Evolutionary conservation across 2,329 filamentous ascomycete genomes (phyloP).

Genomic region (Mycosphaerella sp.): DNA sequence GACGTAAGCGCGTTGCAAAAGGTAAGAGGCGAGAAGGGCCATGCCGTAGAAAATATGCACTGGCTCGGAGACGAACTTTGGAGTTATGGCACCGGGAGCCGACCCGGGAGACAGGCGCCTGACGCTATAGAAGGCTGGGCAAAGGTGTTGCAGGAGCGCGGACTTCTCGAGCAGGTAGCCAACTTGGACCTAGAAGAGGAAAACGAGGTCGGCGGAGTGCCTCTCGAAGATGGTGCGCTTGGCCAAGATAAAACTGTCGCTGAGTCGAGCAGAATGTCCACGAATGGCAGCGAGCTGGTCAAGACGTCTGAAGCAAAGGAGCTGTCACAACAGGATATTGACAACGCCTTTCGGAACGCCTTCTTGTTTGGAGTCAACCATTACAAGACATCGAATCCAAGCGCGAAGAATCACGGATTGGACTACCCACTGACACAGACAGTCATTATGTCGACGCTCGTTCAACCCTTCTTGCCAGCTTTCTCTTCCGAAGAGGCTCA

Average conservation of each 20-base stretch:
- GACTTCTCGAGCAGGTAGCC: constrained; percentile 37
- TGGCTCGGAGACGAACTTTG: constrained; percentile 66
- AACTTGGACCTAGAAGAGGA: constrained; percentile 41
- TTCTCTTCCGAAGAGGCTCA: constrained; percentile 50
- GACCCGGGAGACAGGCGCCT: constrained; percentile 48
- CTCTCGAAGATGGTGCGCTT: constrained; percentile 26
- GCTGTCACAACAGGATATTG: constrained; percentile 58
- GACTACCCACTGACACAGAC: constrained; percentile 59
- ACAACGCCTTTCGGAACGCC: constrained; percentile 57
- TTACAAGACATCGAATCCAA: constrained; percentile 51
- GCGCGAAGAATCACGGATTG: constrained; percentile 48
- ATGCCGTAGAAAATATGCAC: constrained; percentile 59
- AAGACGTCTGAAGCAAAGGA: constrained; percentile 25
- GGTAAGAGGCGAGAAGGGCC: constrained; percentile 56
- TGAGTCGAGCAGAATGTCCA: constrained; percentile 9
- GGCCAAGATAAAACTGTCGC: constrained; percentile 13
- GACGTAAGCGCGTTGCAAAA: constrained; percentile 51
- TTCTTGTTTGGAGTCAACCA: constrained; percentile 58
- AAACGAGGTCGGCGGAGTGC: constrained; percentile 44
- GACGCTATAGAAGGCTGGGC: constrained; percentile 49
- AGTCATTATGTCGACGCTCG: constrained; percentile 55
- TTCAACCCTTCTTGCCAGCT: constrained; percentile 60
- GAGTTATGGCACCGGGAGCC: constrained; percentile 53
- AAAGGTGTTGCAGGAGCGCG: constrained; percentile 32
- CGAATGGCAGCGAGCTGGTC: constrained; percentile 14